A percentile compares a stretch with the other conserved stretches of the same genome.
phyloP scores from a whole-genome alignment of 108 stramenopile genomes.

The Nitzschia inconspicua region DNA sequence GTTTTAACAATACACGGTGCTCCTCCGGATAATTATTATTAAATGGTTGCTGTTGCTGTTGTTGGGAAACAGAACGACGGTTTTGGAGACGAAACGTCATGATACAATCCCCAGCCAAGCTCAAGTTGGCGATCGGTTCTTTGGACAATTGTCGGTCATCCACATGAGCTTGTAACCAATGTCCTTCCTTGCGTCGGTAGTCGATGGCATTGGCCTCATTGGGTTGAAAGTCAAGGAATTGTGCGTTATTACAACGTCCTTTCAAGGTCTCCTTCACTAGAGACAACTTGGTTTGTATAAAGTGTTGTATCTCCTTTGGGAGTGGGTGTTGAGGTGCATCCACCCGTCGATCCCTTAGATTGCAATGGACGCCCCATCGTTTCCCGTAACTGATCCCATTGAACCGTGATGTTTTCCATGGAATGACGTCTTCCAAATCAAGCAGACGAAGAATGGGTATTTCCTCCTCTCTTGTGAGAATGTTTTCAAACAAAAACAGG shows the following conservation, averaged over 20 bases:
- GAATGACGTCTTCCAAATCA: conserved; percentile 15
- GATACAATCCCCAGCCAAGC: conserved; percentile 52
- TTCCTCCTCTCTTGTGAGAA: conserved; percentile 57
- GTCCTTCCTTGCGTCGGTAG: conserved; percentile 39
- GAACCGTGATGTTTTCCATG: conserved; percentile 42
- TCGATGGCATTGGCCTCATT: conserved; percentile 76
- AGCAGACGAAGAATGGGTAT: conserved; percentile 21
- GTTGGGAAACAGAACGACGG: conserved; percentile 4
- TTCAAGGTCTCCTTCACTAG: neutral
- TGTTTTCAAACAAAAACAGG: conserved; percentile 44
- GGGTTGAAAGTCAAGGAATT: conserved; percentile 10
- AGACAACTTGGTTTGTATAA: conserved; percentile 33
- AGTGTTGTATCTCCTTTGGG: conserved; percentile 30
- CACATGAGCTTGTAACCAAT: conserved; percentile 50
- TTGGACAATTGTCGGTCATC: conserved; percentile 62
- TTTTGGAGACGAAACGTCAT: conserved; percentile 64
- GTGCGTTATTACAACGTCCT: neutral
- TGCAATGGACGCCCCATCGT: conserved; percentile 71
- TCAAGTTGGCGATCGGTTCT: conserved; percentile 63
- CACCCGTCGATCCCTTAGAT: conserved; percentile 45
- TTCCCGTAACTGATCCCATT: conserved; percentile 55
- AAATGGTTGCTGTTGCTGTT: conserved; percentile 9
- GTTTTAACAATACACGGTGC: conserved; percentile 30
- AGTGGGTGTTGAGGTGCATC: conserved; percentile 38
- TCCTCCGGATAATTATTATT: neutral